Evolutionary conservation across 192 early-diverging fungal genomes (phyloP), one percentile per base, ranked within the genome.

Genomic region (Neocallimastix lanati): DNA sequence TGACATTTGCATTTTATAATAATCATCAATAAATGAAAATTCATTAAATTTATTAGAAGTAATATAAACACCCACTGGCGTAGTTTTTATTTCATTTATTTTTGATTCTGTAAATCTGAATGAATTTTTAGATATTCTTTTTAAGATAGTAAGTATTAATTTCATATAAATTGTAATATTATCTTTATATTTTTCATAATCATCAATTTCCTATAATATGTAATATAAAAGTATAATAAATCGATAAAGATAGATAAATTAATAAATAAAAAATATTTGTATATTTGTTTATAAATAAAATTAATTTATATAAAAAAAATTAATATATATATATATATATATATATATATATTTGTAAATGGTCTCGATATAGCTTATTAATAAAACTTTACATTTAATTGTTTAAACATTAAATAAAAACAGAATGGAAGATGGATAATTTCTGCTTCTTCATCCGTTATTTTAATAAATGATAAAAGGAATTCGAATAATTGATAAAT

Each of bases 341-440:
- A n/a, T n/a, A n/a, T n/a, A n/a, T n/a, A n/a, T n/a, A n/a, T n/a
- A n/a, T n/a, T n/a, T n/a, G n/a, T n/a, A n/a, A n/a, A n/a, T n/a
- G n/a, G n/a, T n/a, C n/a, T n/a, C n/a, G n/a, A n/a, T n/a, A n/a
- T n/a, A n/a, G n/a, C n/a, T n/a, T n/a, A n/a, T n/a, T n/a, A n/a
- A n/a, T n/a, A n/a, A n/a, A n/a, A n/a, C n/a, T n/a, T n/a, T 86
- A 88, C 89, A 82, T 90, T 81, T 28, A 90, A 82, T 78, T 84
- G 87, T 35, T 83, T 81, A 16, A 93, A 80, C 15, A 92, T 78
- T 12, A 86, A 85, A 29, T 90, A 85, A 78, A 94, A 78, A 28
- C 94, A 88, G 82, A 95, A 86, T 0, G 96, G 95, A 3, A 96
- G 79, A 81, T 97, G 96, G 38, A 96, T 87, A 29, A 91, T 91